Percentiles rank a stretch among this genome's conserved stretches.
Evolutionary conservation across 345 rosid species (phyloP).

Genomic region (Linum trigynum): DNA sequence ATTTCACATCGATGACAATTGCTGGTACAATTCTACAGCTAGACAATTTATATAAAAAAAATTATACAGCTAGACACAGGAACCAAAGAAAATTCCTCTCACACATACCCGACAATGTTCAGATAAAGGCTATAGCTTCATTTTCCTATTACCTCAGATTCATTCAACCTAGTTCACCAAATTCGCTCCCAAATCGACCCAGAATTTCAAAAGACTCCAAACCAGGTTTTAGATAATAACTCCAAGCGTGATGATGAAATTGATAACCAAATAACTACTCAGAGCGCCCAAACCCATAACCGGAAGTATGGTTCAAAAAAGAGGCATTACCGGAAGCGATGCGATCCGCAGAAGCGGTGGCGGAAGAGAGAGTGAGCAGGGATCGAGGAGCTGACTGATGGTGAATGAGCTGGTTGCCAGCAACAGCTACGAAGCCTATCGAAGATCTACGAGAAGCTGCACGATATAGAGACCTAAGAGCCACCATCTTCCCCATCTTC

Average conservation of each 20-base stretch:
- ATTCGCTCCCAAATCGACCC: neutral
- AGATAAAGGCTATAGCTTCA: neutral
- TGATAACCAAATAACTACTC: too few relatives aligned
- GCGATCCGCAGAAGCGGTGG: conserved; percentile 4
- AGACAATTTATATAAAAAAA: too few relatives aligned
- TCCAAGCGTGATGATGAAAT: neutral
- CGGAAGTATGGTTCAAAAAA: neutral
- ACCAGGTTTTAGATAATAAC: neutral
- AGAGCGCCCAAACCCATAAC: too few relatives aligned
- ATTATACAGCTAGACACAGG: too few relatives aligned
- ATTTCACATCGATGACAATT: too few relatives aligned
- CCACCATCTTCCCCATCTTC: conserved; percentile 24
- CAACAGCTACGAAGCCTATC: conserved; percentile 7
- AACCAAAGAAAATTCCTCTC: neutral
- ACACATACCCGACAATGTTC: neutral
- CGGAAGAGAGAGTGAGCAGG: conserved; percentile 11
- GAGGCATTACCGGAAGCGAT: conserved; percentile 8
- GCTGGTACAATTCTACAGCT: too few relatives aligned
- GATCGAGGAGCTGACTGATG: conserved; percentile 15
- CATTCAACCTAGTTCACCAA: neutral
- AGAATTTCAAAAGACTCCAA: neutral
- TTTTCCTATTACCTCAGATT: neutral
- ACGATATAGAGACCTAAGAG: conserved; percentile 23
- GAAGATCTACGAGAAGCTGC: conserved; percentile 21
- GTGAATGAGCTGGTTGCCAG: conserved; percentile 12